Percentiles rank a stretch among this genome's conserved stretches.
These are phyloP conservation scores for Tripterygium wilfordii DNA, from an alignment of 177 flowering plant genomes.

Conservation along the genomic window DNA sequence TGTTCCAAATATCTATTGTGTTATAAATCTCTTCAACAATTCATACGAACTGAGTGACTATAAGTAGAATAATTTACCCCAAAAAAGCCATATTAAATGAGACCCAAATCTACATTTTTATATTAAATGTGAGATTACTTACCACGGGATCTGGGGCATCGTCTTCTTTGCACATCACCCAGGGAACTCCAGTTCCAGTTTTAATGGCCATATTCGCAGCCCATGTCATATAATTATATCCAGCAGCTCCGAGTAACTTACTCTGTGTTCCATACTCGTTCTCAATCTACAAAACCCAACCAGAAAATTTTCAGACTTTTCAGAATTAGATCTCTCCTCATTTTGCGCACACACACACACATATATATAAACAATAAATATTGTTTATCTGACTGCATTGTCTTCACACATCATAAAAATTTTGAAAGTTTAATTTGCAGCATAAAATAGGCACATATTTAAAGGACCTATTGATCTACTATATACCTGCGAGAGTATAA, in stretches of 20 bases:
- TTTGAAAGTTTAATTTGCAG: too few species aligned
- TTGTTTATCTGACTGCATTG: too few species aligned
- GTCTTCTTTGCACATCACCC: conserved; percentile 90
- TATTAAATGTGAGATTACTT: conserved; percentile 8
- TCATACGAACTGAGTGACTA: too few species aligned
- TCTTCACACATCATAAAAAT: too few species aligned
- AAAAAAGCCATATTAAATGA: neutral
- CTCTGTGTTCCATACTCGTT: conserved; percentile 71
- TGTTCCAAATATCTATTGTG: too few species aligned
- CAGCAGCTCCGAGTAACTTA: conserved; percentile 50
- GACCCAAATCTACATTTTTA: neutral
- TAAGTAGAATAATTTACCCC: too few species aligned
- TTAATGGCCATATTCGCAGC: conserved; percentile 80
- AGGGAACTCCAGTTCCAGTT: conserved; percentile 68
- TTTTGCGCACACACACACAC: too few species aligned
- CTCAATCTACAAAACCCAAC: conserved; percentile 52
- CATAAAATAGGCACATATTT: too few species aligned
- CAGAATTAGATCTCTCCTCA: too few species aligned
- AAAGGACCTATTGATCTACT: too few species aligned
- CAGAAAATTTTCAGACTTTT: neutral
- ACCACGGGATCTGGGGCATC: conserved; percentile 95
- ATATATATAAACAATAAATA: neutral
- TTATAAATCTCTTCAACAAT: too few species aligned
- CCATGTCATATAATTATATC: conserved; percentile 66
- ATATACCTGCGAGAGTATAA: conserved; percentile 80